Evolutionary conservation across 2,329 filamentous ascomycete species (phyloP), one percentile per base, ranked within the genome.

Genomic region (Colletotrichum kahawae): DNA sequence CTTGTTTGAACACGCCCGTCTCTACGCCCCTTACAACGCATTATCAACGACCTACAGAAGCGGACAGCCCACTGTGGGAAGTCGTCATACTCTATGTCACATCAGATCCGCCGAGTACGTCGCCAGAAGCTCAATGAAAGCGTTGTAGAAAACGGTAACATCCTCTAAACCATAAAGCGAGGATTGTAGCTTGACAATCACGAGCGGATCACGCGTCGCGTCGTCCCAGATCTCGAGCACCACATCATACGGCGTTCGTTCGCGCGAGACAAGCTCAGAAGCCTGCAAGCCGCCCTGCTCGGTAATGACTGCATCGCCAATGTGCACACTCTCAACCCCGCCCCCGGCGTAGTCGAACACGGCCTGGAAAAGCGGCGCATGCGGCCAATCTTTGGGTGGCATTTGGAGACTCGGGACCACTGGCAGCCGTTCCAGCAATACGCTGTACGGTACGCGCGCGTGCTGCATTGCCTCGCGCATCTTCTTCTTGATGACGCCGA

Each of bases 201-300:
- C 38, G 16, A 70, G 38, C 13, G 67, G 67, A 24, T 70, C 67
- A n/a, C 38, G 38, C 9, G 38, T 7, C 14, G 57, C 5, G 12
- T 70, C 67, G 31, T 64, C 67, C 57, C 57, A 70, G 4, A 70
- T 64, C 21, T 70, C 67, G 10, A 70, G 67, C 29, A 70, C 67
- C 38, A 70, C 67, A 6, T 70, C 67, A n/a, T 70, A 63, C 29
- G 67, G 67, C 31, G 67, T 70, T 27, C 67, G 57, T 34, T 70
- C 67, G 36, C 67, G 67, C n/a, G 59, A 31, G 7, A 62, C 57
- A 34, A 51, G 57, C 67, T 51, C 16, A 21, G 57, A 54, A 36
- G 57, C 57, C 57, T 21, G 57, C 57, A 62, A 33, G 7, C 29
- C 57, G 57, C 57, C 57, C 12, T 34, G 27, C 21, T 70, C 57